Conservation (phyloP, 495 filamentous ascomycete species). For the Talaromyces trachyspermus region DNA sequence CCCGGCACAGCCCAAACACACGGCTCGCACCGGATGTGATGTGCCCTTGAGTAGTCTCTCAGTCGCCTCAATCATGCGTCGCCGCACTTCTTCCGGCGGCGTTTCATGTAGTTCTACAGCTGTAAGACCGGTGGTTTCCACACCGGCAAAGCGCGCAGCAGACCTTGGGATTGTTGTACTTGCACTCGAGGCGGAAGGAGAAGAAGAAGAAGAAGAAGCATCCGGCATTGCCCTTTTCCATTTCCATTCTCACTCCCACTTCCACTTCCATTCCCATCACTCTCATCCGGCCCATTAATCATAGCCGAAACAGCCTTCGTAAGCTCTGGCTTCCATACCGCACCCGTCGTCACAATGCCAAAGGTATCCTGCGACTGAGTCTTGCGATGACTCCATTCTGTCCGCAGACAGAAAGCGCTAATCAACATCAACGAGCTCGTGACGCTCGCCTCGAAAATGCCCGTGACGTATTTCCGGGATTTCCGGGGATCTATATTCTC, state of each 20-base stretch:
- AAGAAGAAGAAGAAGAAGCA: constrained; percentile 1
- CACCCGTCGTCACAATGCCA: constrained; percentile 86
- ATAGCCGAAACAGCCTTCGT: constrained; percentile 48
- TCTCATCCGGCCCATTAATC: constrained; percentile 40
- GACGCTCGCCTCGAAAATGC: constrained; percentile 83
- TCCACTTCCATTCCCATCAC: constrained; percentile 1
- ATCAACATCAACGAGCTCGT: constrained; percentile 44
- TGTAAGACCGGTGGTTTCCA: constrained; percentile 75
- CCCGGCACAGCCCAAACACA: constrained; percentile 75
- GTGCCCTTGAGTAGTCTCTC: constrained; percentile 51
- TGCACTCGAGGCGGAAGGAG: too few relatives aligned
- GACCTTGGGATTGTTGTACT: too few relatives aligned
- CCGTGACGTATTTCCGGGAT: constrained; percentile 53
- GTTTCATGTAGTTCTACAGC: constrained; percentile 73
- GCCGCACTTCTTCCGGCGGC: constrained; percentile 54
- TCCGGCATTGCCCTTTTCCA: constrained; percentile 2
- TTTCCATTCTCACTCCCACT: too few relatives aligned
- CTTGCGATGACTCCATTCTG: constrained; percentile 17
- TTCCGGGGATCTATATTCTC: constrained; percentile 2
- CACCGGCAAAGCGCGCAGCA: constrained; percentile 66
- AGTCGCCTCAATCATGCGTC: constrained; percentile 62
- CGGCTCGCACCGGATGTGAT: constrained; percentile 32
- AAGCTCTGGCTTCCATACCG: constrained; percentile 70
- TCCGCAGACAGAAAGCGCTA: constrained; percentile 32
- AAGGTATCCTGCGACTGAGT: constrained; percentile 49